Conservation (phyloP, 305 asterid genomes). For the Stenogyne calaminthoides region DNA sequence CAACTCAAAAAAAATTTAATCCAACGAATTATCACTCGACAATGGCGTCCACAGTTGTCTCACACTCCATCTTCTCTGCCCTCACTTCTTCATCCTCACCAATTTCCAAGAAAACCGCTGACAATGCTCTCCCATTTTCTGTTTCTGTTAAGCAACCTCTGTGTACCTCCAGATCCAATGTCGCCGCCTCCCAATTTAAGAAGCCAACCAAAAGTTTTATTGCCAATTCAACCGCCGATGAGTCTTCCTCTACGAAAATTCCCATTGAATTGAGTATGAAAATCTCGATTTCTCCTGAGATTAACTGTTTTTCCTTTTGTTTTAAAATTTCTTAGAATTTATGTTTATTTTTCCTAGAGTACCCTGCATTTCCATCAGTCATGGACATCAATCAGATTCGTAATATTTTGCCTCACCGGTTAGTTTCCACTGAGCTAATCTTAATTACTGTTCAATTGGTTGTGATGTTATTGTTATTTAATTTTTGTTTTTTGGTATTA, state of each 20-base stretch:
- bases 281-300: neutral
- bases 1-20: neutral
- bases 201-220: slow-evolving; percentile 36
- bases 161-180: slow-evolving; percentile 40
- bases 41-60: slow-evolving; percentile 62
- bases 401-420: slow-evolving; percentile 83
- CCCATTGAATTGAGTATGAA: slow-evolving; percentile 80
- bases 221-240: slow-evolving; percentile 43
- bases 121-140: slow-evolving; percentile 33
- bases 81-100: slow-evolving; percentile 36
- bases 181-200: slow-evolving; percentile 34
- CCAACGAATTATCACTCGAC: neutral
- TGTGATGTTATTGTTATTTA: slow-evolving; percentile 1
- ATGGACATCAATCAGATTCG: slow-evolving; percentile 92
- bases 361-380: slow-evolving; percentile 81
- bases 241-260: slow-evolving; percentile 37
- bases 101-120: slow-evolving; percentile 29
- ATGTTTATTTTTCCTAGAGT: slow-evolving; percentile 41
- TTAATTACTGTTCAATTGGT: neutral
- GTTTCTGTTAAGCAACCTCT: slow-evolving; percentile 34
- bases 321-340: neutral
- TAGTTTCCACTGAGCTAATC: slow-evolving; percentile 6
- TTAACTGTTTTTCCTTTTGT: neutral
- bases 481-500: neutral
- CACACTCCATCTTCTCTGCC: slow-evolving; percentile 49